Percentiles rank a stretch among this genome's conserved stretches.
Conservation (phyloP, 805 yeast genomes). For the Pichia scutulata region DNA sequence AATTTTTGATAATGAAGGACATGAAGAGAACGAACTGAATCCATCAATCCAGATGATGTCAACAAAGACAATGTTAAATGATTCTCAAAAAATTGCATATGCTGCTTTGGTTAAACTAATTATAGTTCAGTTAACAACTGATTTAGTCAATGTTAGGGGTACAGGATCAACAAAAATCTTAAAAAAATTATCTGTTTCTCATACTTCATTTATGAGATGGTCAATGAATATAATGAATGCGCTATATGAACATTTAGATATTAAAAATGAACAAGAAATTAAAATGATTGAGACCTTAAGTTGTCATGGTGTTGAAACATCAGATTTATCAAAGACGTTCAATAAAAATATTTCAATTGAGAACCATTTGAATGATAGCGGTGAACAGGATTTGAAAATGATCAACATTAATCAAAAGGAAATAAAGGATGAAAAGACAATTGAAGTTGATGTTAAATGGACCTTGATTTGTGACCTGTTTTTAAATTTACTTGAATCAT, state of each 20-base stretch:
- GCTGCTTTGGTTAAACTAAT: constrained; percentile 75
- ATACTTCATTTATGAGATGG: constrained; percentile 81
- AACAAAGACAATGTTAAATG: constrained; percentile 74
- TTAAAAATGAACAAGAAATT: constrained; percentile 60
- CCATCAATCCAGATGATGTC: constrained; percentile 65
- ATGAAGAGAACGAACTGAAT: constrained; percentile 30
- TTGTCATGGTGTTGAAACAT: constrained; percentile 70
- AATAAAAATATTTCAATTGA: constrained; percentile 34
- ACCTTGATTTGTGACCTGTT: constrained; percentile 88
- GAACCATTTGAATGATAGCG: constrained; percentile 37
- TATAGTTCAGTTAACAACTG: constrained; percentile 73
- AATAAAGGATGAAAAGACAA: constrained; percentile 17
- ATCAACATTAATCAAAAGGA: constrained; percentile 24
- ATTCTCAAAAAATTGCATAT: constrained; percentile 84
- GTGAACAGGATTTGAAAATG: constrained; percentile 11
- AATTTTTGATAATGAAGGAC: constrained; percentile 15
- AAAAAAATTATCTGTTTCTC: constrained; percentile 54
- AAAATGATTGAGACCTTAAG: constrained; percentile 82
- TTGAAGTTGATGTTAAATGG: constrained; percentile 82
- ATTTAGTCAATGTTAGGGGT: constrained; percentile 54
- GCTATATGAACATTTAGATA: constrained; percentile 73
- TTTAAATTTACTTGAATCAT: constrained; percentile 69
- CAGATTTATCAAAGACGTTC: constrained; percentile 62
- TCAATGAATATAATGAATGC: constrained; percentile 62
- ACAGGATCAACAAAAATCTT: constrained; percentile 47